Base-by-base conservation (phyloP, 1,284 basidiomycete genomes). In the Fistulina hepatica region DNA sequence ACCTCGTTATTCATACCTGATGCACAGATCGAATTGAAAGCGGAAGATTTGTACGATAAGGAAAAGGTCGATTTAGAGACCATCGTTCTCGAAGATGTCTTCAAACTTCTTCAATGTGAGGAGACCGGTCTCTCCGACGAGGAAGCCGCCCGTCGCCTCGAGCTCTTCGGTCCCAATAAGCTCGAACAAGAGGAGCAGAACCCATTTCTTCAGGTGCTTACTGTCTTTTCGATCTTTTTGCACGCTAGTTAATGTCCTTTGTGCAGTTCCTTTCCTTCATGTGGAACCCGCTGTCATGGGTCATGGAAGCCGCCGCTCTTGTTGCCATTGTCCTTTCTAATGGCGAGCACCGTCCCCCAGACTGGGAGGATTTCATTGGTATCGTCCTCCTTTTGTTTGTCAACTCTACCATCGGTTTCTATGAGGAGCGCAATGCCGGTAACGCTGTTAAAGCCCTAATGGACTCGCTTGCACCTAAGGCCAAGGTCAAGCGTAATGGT, bases 51-150 rank as follows among this genome's bases (percentile, higher is more conserved):
- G 34, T 95, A 94, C 62, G 88, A 94, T 66, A 95, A 94, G 70
- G 91, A 97, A 67, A 97, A 97, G 71, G 93, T 97, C 62, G 93
- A 97, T 64, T 74, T 97, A 41, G 93, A 97, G 70, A 93, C 90
- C 34, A 82, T 97, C 56, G 85, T 91, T 52, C 85, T 97, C 59
- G 91, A 94, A 51, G 92, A 97, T 56, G 91, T 97, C 61, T 93
- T 94, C 76, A 89, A 82, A 48, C 81, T 97, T 45, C 80, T 97
- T 39, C 92, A 97, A 64, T 93, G 77, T 53, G 69, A 72, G 50
- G 83, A 92, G 48, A 68, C 71, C 33, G 93, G 93, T 76, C 73
- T 97, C 32, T 63, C 67, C 22, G 46, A 61, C 5, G 78, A 77
- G 21, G 92, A 97, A 65, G 82, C 86, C 21, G 48, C 49, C 7